Conservation (phyloP, 352 stramenopile species). For the Pythium aristosporum region DNA sequence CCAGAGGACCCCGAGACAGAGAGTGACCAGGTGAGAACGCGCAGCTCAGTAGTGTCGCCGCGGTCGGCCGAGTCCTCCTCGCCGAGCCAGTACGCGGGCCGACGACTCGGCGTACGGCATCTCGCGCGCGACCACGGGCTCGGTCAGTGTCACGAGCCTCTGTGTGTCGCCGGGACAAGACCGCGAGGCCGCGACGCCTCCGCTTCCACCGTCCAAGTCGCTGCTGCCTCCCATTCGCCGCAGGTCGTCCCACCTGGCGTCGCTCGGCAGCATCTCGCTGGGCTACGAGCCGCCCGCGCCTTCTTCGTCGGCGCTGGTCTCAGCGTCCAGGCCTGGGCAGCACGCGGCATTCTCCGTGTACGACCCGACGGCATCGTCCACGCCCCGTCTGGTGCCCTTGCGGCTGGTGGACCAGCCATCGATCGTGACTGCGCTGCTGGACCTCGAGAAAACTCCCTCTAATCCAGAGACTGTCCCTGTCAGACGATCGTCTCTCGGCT, state of each 20-base stretch:
- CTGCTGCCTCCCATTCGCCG: slow-evolving; percentile 6
- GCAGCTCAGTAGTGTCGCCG: background rate
- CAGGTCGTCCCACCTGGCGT: background rate
- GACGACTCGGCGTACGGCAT: slow-evolving; percentile 10
- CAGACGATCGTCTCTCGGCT: background rate
- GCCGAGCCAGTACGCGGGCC: slow-evolving; percentile 8
- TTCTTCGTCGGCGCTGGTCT: background rate
- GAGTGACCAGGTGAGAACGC: too few relatives aligned
- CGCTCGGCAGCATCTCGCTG: slow-evolving; percentile 7
- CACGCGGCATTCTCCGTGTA: slow-evolving; percentile 18
- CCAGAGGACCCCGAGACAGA: too few relatives aligned
- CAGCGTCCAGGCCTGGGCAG: background rate
- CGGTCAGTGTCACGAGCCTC: background rate
- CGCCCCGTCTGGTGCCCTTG: background rate
- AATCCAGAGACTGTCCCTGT: background rate
- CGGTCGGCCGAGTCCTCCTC: slow-evolving; percentile 9
- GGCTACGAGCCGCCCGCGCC: background rate
- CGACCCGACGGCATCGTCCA: background rate
- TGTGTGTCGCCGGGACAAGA: slow-evolving; percentile 7
- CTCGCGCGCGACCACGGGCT: slow-evolving; percentile 1
- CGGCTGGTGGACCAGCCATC: background rate
- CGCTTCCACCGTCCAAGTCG: background rate
- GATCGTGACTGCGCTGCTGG: slow-evolving; percentile 11
- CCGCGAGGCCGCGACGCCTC: background rate
- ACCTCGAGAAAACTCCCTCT: background rate